phyloP scores from a whole-genome alignment of 208 protist genomes.

The Giardia duodenalis region DNA sequence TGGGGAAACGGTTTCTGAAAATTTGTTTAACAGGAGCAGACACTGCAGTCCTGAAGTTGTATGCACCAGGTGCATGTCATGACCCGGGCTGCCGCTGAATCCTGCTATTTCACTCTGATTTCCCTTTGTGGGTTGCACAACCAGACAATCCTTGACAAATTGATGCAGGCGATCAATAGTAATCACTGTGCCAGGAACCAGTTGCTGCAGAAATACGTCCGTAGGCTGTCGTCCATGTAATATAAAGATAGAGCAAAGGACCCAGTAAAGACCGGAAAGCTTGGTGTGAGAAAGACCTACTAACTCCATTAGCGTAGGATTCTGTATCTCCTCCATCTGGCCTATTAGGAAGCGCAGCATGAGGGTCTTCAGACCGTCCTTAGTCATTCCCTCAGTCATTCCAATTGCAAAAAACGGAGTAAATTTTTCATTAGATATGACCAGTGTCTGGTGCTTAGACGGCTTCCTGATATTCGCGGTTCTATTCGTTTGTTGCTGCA shows the following conservation, averaged over 20 bases:
- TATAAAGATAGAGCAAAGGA: neutral
- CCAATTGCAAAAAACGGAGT: neutral
- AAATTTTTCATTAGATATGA: conserved; percentile 18
- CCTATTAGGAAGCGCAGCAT: neutral
- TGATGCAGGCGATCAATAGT: neutral
- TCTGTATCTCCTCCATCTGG: neutral
- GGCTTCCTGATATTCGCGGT: conserved; percentile 6
- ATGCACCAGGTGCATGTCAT: neutral
- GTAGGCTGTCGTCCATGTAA: neutral
- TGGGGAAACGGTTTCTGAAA: neutral
- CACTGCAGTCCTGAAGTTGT: neutral
- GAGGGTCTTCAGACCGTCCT: neutral
- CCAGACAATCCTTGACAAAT: neutral
- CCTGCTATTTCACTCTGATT: neutral
- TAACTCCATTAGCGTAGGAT: neutral
- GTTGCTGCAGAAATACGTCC: neutral
- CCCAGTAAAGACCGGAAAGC: neutral
- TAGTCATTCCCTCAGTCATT: neutral
- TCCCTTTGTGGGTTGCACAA: neutral
- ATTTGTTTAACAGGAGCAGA: neutral
- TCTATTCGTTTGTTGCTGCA: neutral
- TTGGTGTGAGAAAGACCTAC: neutral
- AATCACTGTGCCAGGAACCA: neutral
- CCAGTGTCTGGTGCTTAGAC: conserved; percentile 4
- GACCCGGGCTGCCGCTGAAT: neutral